Base-by-base conservation (phyloP, 345 rosid genomes). In the Hibiscus syriacus region DNA sequence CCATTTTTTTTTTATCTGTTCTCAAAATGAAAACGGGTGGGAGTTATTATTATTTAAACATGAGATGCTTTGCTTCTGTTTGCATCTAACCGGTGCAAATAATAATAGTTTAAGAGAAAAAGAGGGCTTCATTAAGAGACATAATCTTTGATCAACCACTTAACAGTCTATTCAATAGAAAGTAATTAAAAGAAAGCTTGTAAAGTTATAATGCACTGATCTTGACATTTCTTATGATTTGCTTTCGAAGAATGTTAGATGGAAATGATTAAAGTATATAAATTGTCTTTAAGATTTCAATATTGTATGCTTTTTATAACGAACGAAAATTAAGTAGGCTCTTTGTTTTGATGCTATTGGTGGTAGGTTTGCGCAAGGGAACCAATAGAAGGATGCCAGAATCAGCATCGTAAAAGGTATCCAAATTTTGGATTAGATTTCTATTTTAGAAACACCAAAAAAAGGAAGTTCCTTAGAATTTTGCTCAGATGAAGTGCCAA, bases 61-160 rank as follows among this genome's bases (percentile, higher is more conserved):
- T 38, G 69, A 29, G 36, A 53, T 68, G 61, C 70, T 74, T 50
- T 19, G 70, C 32, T 54, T 25, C 29, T 38, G 4, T 36, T 38
- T 20, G 48, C 65, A 43, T 63, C 16, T 7, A 63, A 39, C 39
- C 55, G 54, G 19, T 75, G 72, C 50, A 74, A 61, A 49, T 26
- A 48, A 9, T 67, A 59, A 9, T 26, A 23, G 8, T 17, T 17
- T n/a, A 5, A 14, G 6, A 29, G 3, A 7, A 16, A n/a, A 11
- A 19, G 43, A 9, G 6, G 41, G 41, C 2, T 12, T 41, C 1
- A 1, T 32, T 8, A 56, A 32, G 63, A n/a, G 2, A 17, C 23
- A 32, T 56, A n/a, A n/a, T 20, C 29, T 60, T 62, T 39, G 11
- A 19, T 17, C 20, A 59, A 58, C 38, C 61, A 56, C 41, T n/a